Evolutionary conservation across 169 alveolate genomes (phyloP).

Genomic region (Eimeria nieschulzi): DNA sequence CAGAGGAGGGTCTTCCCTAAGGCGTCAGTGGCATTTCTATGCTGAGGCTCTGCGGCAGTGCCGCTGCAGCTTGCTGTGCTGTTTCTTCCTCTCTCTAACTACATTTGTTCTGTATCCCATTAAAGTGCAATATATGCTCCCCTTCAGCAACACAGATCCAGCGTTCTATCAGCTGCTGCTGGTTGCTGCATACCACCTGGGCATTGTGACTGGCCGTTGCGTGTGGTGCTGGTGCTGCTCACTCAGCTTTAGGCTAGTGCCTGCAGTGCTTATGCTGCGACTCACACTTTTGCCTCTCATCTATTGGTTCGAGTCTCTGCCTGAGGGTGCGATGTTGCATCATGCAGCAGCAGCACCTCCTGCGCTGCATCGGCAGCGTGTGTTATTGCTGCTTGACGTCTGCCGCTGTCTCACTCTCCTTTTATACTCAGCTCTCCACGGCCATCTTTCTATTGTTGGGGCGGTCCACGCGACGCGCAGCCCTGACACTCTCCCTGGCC

Average conservation of each 20-base stretch:
- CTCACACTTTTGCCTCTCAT: constrained; percentile 46
- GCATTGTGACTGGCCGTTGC: constrained; percentile 63
- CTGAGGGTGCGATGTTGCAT: background rate
- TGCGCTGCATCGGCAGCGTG: background rate
- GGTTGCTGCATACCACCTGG: constrained; percentile 54
- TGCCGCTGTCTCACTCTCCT: constrained; percentile 31
- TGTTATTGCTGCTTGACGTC: constrained; percentile 35
- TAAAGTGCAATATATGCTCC: constrained; percentile 32
- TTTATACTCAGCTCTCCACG: constrained; percentile 51
- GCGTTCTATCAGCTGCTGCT: constrained; percentile 64
- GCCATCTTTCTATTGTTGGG: constrained; percentile 53
- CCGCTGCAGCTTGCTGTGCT: constrained; percentile 33
- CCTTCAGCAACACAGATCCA: constrained; percentile 44
- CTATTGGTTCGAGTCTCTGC: constrained; percentile 39
- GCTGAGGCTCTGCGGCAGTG: background rate
- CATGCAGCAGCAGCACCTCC: constrained; percentile 22
- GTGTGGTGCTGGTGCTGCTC: constrained; percentile 47
- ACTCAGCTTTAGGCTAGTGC: constrained; percentile 3
- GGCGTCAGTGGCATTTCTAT: background rate
- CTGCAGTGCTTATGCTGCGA: constrained; percentile 51
- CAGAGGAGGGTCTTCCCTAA: background rate
- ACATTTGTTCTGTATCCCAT: constrained; percentile 60
- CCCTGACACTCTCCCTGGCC: constrained; percentile 14
- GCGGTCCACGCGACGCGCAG: constrained; percentile 31
- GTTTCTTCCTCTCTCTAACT: constrained; percentile 46